phyloP scores from a whole-genome alignment of 2,329 filamentous ascomycete genomes.

The Cephalotrichum gorgonifer region DNA sequence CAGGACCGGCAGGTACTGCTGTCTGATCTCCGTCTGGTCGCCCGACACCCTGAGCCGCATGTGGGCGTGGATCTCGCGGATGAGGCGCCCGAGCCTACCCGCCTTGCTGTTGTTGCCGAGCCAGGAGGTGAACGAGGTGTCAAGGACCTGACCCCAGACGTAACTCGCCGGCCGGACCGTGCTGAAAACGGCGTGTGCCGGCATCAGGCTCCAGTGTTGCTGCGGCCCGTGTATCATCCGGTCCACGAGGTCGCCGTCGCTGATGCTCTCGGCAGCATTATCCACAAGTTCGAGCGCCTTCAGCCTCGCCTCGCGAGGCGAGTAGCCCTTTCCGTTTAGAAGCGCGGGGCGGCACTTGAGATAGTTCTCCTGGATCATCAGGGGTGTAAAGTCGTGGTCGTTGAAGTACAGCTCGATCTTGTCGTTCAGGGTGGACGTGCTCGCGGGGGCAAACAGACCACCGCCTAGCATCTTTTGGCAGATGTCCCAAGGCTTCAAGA shows the following conservation, averaged over 20 bases:
- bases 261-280: slow-evolving; percentile 88
- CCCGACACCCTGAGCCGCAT: slow-evolving; percentile 88
- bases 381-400: slow-evolving; percentile 91
- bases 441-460: slow-evolving; percentile 73
- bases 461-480: slow-evolving; percentile 83
- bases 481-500: slow-evolving; percentile 97
- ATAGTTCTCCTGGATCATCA: slow-evolving; percentile 99
- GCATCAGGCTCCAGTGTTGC: slow-evolving; percentile 98
- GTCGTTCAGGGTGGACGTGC: slow-evolving; percentile 84
- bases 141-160: slow-evolving; percentile 65
- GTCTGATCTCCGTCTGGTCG: slow-evolving; percentile 85
- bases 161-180: slow-evolving; percentile 88
- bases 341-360: slow-evolving; percentile 68
- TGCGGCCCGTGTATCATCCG: slow-evolving; percentile 97
- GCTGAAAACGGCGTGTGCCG: slow-evolving; percentile 88
- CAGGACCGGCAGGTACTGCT: slow-evolving; percentile 83
- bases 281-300: slow-evolving; percentile 82
- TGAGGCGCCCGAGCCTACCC: slow-evolving; percentile 64
- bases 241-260: slow-evolving; percentile 91
- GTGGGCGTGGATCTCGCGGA: slow-evolving; percentile 93
- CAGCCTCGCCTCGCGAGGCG: slow-evolving; percentile 56
- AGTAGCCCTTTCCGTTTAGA: slow-evolving; percentile 44
- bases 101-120: slow-evolving; percentile 90
- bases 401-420: slow-evolving; percentile 99
- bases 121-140: slow-evolving; percentile 78